phyloP scores from a whole-genome alignment of 140 eudicot genomes.

The Erigeron philadelphicus region DNA sequence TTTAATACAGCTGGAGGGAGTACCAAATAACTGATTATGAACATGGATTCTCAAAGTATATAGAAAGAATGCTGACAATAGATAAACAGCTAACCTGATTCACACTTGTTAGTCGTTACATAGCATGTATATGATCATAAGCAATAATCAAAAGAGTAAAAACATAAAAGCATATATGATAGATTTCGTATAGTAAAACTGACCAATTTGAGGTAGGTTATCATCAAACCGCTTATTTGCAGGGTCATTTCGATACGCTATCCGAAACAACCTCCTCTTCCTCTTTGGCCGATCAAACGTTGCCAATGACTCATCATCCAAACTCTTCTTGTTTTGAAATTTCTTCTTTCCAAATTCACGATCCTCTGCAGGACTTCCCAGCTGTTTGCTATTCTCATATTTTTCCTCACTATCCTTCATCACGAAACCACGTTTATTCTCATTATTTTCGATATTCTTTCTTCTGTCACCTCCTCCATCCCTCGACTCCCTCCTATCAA shows the following conservation, averaged over 20 bases:
- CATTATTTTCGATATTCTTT: constrained; percentile 23
- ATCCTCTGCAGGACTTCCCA: constrained; percentile 19
- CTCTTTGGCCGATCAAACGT: constrained; percentile 48
- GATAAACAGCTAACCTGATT: background rate
- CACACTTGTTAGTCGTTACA: background rate
- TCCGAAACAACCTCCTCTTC: constrained; percentile 51
- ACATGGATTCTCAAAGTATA: no score
- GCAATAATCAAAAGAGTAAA: background rate
- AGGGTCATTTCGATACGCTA: constrained; percentile 56
- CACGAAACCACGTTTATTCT: constrained; percentile 21
- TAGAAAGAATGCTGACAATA: background rate
- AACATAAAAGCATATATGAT: constrained; percentile 5
- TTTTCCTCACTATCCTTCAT: constrained; percentile 29
- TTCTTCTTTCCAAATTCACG: constrained; percentile 32
- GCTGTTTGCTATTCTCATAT: constrained; percentile 13
- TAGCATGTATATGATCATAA: background rate
- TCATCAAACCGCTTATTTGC: constrained; percentile 78
- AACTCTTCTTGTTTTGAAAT: constrained; percentile 31
- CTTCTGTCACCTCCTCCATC: constrained; percentile 26
- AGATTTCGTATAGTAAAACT: constrained; percentile 30
- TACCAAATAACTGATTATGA: no score
- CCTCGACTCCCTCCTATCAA: constrained; percentile 6
- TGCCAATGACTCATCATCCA: constrained; percentile 28
- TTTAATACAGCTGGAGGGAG: no score
- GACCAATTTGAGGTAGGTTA: constrained; percentile 42